Evolutionary conservation across 2,329 filamentous ascomycete species (phyloP), one percentile per base, ranked within the genome.

Genomic region (Fusarium brachygibbosum): DNA sequence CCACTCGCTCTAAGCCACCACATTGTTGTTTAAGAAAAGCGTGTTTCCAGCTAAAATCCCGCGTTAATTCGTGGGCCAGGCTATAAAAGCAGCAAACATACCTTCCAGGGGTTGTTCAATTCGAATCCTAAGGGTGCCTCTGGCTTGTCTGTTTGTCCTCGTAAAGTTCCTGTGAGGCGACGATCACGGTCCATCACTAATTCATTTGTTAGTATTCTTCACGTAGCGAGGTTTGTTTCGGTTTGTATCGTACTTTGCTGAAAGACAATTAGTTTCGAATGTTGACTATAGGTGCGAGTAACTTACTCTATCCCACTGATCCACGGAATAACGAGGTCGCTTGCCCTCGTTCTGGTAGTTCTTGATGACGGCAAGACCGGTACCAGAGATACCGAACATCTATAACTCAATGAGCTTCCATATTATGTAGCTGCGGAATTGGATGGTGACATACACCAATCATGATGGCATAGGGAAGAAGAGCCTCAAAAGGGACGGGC

Each of bases 381-480:
- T 84, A 64, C 88, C 88, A 48, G 87, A 84, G 61, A 85, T 79
- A 66, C 87, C 86, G 70, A 90, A 90, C 88, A 90, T 90, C 88
- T 90, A 75, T 10, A 54, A 69, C 51, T 37, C 21, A 46, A 58
- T 80, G 58, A 80, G 75, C 63, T 50, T 51, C 38, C 21, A 46
- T 52, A 28, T 19, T 29, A 44, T 60, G 37, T 52, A 29, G 35
- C 31, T 42, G 57, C 57, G 53, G 41, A 63, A 34, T 51, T 55
- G 49, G 49, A 52, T 23, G 10, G 54, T 31, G 50, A 78, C 86
- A 79, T 84, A 90, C 88, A 76, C 79, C 83, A 74, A 87, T 78
- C 78, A 90, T 87, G 83, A 90, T 89, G 79, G 81, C 88, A 79
- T 90, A 90, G 42, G 88, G 88, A 79, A 90, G 82, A 70, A 90